Conservation (phyloP, 1,284 basidiomycete genomes). For the Cryptococcus amylolentus region DNA sequence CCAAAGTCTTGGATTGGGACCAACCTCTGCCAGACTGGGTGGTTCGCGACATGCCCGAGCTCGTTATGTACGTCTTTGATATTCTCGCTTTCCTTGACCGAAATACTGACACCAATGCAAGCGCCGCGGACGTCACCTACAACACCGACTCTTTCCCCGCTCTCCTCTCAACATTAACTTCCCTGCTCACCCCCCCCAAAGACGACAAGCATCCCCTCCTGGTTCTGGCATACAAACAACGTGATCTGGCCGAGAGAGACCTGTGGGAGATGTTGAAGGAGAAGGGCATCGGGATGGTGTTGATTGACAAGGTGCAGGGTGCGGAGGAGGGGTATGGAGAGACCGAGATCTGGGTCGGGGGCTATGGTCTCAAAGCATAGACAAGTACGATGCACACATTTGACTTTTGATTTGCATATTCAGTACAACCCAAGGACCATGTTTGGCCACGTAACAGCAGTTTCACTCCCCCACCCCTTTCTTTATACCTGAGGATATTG, state of each 20-base stretch:
- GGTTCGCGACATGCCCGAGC: slow-evolving; percentile 16
- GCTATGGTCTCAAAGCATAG: neutral
- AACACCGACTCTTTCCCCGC: slow-evolving; percentile 74
- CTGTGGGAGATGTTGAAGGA: slow-evolving; percentile 63
- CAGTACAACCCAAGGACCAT: slow-evolving; percentile 1
- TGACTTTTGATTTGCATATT: slow-evolving; percentile 1
- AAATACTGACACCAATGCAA: slow-evolving; percentile 31
- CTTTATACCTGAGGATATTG: neutral
- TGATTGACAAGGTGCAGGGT: slow-evolving; percentile 59
- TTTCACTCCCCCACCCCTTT: neutral
- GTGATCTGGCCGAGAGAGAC: slow-evolving; percentile 66
- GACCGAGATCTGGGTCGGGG: slow-evolving; percentile 68
- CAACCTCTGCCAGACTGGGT: slow-evolving; percentile 56
- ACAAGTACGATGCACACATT: neutral
- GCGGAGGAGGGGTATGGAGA: slow-evolving; percentile 49
- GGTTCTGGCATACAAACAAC: slow-evolving; percentile 76
- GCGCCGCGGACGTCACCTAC: slow-evolving; percentile 86
- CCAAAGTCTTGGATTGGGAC: slow-evolving; percentile 72
- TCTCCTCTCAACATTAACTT: slow-evolving; percentile 35
- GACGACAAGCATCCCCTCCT: slow-evolving; percentile 38
- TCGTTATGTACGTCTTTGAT: slow-evolving; percentile 40
- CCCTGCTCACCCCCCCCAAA: slow-evolving; percentile 20
- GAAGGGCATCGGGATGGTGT: slow-evolving; percentile 32
- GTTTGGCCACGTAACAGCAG: neutral
- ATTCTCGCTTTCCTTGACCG: neutral